Conservation (phyloP, 192 early-diverging fungal genomes). For the Coemansia sp. region DNA sequence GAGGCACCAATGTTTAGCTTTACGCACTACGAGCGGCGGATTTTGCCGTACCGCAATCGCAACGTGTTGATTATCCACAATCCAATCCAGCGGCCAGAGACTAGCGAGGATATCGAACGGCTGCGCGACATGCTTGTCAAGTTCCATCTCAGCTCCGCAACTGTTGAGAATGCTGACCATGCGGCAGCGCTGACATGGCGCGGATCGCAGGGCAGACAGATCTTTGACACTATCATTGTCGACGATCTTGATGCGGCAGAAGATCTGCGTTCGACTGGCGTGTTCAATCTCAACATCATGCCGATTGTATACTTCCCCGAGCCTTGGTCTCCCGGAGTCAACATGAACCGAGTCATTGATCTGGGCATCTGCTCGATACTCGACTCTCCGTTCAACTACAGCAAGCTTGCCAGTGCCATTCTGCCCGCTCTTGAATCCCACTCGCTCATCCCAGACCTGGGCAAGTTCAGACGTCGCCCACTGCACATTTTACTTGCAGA, state of each 20-base stretch:
- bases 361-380: slow-evolving; percentile 71
- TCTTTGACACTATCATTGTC: slow-evolving; percentile 69
- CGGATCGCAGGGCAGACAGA: slow-evolving; percentile 33
- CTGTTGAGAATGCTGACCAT: slow-evolving; percentile 37
- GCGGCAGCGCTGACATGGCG: slow-evolving; percentile 42
- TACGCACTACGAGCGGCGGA: slow-evolving; percentile 44
- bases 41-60: slow-evolving; percentile 64
- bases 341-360: slow-evolving; percentile 57
- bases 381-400: slow-evolving; percentile 62
- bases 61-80: slow-evolving; percentile 69
- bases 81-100: slow-evolving; percentile 42
- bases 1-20: slow-evolving; percentile 33
- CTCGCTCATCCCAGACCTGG: slow-evolving; percentile 62
- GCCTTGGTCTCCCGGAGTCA: slow-evolving; percentile 20
- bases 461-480: slow-evolving; percentile 61
- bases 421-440: slow-evolving; percentile 72
- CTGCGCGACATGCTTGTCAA: slow-evolving; percentile 56
- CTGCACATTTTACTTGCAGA: slow-evolving; percentile 80
- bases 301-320: slow-evolving; percentile 71
- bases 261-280: slow-evolving; percentile 56
- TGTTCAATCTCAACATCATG: slow-evolving; percentile 60
- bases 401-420: slow-evolving; percentile 69
- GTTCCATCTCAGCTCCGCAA: slow-evolving; percentile 60
- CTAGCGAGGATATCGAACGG: slow-evolving; percentile 20
- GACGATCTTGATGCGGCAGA: slow-evolving; percentile 63